Conservation (phyloP, 179 eudicot genomes). For the Silene vulgaris region DNA sequence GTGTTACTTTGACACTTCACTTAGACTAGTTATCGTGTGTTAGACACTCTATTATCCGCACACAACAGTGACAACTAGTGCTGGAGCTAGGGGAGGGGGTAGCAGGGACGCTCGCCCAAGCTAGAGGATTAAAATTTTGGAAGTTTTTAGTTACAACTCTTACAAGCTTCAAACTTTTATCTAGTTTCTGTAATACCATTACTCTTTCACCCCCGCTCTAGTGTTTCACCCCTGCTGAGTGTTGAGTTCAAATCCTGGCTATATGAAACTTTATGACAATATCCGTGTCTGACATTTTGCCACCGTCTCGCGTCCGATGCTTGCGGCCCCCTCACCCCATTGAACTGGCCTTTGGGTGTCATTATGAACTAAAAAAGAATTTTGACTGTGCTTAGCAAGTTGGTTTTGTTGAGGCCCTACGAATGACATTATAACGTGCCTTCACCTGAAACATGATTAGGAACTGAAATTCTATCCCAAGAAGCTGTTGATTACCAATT, state of each 20-base stretch:
- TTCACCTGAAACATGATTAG: slow-evolving; percentile 33
- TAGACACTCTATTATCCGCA: not conserved
- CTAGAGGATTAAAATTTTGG: too few relatives aligned
- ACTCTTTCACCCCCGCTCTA: too few relatives aligned
- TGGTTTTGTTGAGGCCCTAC: slow-evolving; percentile 13
- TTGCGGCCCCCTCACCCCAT: not conserved
- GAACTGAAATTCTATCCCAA: slow-evolving; percentile 22
- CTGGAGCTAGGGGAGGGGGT: too few relatives aligned
- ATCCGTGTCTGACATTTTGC: not conserved
- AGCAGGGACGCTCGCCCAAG: too few relatives aligned
- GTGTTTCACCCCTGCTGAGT: too few relatives aligned
- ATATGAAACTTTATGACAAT: not conserved
- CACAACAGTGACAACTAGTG: not conserved
- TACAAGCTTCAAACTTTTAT: too few relatives aligned
- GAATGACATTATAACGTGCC: slow-evolving; percentile 24
- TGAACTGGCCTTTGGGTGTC: not conserved
- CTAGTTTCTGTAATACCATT: too few relatives aligned
- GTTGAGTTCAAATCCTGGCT: too few relatives aligned
- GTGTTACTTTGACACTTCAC: too few relatives aligned
- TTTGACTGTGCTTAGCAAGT: slow-evolving; percentile 14
- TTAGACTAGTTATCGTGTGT: not conserved
- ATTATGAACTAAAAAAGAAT: not conserved
- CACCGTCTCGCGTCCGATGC: not conserved
- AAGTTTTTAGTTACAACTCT: too few relatives aligned
- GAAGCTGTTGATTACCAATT: slow-evolving; percentile 21